Percentiles rank a stretch among this genome's conserved stretches.
phyloP scores from a whole-genome alignment of 495 filamentous ascomycete genomes.

The Talaromyces liani region DNA sequence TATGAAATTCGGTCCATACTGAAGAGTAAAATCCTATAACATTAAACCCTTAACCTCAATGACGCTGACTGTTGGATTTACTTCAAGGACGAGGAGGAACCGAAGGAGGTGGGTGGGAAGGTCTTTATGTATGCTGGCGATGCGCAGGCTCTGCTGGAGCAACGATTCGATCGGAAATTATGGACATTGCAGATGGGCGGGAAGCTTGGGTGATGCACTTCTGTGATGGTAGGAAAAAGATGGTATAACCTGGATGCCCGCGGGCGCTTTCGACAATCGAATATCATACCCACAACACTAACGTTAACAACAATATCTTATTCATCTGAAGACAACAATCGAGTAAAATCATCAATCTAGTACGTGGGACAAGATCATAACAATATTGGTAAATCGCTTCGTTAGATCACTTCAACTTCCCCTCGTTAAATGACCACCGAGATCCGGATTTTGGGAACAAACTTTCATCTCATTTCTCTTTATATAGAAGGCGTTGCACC shows the following conservation, averaged over 20 bases:
- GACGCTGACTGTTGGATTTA: neutral
- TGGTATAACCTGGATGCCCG: neutral
- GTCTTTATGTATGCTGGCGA: too few relatives aligned
- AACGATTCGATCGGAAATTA: neutral
- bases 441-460: neutral
- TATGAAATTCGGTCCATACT: neutral
- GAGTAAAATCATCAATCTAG: too few relatives aligned
- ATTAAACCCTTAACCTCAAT: neutral
- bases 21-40: neutral
- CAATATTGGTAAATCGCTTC: neutral
- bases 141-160: neutral
- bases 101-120: too few relatives aligned
- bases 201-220: neutral
- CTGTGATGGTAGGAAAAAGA: neutral
- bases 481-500: slow-evolving; percentile 12
- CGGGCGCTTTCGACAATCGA: too few relatives aligned
- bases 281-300: too few relatives aligned
- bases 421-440: neutral
- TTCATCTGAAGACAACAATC: too few relatives aligned
- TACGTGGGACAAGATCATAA: neutral
- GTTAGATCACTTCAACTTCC: neutral
- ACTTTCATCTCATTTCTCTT: neutral
- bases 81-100: too few relatives aligned
- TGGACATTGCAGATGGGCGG: neutral
- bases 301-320: too few relatives aligned